These are phyloP conservation scores for Raddia distichophylla DNA, from an alignment of 176 grass and related monocot species.

Conservation along the genomic window DNA sequence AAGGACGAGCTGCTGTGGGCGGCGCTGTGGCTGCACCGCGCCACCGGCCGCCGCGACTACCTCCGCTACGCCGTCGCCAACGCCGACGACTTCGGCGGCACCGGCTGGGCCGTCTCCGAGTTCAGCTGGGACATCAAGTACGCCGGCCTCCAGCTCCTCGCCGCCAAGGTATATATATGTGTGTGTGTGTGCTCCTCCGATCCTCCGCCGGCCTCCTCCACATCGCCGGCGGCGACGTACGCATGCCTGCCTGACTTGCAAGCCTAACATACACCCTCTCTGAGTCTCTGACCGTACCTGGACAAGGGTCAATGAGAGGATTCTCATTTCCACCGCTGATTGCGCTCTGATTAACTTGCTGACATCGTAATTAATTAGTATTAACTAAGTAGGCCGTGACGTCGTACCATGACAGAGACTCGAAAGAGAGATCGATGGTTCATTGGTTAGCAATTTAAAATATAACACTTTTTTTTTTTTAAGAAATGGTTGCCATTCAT, in stretches of 20 bases:
- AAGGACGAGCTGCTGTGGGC: slow-evolving; percentile 94
- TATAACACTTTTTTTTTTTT: neutral
- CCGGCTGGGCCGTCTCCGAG: slow-evolving; percentile 83
- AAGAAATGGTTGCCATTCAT: no score
- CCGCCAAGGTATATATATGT: slow-evolving; percentile 55
- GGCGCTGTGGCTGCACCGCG: slow-evolving; percentile 83
- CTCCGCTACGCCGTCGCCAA: slow-evolving; percentile 65
- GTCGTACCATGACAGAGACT: neutral
- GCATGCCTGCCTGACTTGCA: neutral
- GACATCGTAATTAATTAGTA: neutral
- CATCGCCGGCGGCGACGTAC: neutral
- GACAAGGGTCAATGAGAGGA: no score
- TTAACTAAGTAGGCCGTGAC: neutral
- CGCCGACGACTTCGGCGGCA: slow-evolving; percentile 71
- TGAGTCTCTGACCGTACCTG: no score
- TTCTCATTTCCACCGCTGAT: slow-evolving; percentile 14
- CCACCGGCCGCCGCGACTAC: slow-evolving; percentile 55
- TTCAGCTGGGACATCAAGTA: slow-evolving; percentile 99
- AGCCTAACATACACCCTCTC: no score
- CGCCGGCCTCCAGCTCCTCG: slow-evolving; percentile 76
- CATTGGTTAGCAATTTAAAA: neutral
- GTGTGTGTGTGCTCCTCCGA: no score
- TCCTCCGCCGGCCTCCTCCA: no score
- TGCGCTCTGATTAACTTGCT: neutral
- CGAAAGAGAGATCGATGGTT: neutral